Conservation (phyloP, 768 basidiomycete genomes). For the Boletus reticulatus region DNA sequence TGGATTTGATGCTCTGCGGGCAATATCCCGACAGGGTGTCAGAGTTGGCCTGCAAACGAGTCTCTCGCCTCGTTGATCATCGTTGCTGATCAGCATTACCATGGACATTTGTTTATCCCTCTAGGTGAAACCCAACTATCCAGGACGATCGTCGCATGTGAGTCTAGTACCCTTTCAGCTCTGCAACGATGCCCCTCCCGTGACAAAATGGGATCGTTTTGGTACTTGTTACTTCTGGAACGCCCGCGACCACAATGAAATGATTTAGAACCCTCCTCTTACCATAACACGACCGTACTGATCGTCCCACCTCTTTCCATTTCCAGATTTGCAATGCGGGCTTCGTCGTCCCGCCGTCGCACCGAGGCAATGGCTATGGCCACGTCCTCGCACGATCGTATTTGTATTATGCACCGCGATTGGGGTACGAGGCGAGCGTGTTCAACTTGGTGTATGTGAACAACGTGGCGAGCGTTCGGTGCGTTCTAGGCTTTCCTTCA, state of each 20-base stretch:
- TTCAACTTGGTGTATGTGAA: slow-evolving; percentile 92
- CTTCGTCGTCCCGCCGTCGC: slow-evolving; percentile 69
- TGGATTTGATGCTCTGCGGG: neutral
- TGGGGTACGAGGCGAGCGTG: slow-evolving; percentile 77
- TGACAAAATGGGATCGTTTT: neutral
- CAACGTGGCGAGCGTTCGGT: slow-evolving; percentile 74
- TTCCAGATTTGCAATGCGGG: slow-evolving; percentile 84
- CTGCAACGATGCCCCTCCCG: neutral
- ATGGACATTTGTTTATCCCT: neutral
- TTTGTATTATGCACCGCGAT: slow-evolving; percentile 72
- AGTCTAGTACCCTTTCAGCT: slow-evolving; percentile 31
- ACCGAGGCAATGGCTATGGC: slow-evolving; percentile 69
- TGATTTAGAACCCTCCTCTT: neutral
- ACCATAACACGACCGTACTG: neutral
- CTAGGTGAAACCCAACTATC: slow-evolving; percentile 85
- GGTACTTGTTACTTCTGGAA: too few relatives aligned
- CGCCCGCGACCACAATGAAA: slow-evolving; percentile 5
- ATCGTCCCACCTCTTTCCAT: neutral
- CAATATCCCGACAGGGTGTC: neutral
- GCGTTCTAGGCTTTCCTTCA: neutral
- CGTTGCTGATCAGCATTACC: slow-evolving; percentile 1
- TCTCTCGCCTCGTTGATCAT: neutral
- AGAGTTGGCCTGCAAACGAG: neutral
- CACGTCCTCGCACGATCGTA: slow-evolving; percentile 72
- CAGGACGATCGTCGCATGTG: slow-evolving; percentile 86